These are phyloP conservation scores for Syzygium jambos DNA, from an alignment of 345 rosid species.

Conservation along the genomic window DNA sequence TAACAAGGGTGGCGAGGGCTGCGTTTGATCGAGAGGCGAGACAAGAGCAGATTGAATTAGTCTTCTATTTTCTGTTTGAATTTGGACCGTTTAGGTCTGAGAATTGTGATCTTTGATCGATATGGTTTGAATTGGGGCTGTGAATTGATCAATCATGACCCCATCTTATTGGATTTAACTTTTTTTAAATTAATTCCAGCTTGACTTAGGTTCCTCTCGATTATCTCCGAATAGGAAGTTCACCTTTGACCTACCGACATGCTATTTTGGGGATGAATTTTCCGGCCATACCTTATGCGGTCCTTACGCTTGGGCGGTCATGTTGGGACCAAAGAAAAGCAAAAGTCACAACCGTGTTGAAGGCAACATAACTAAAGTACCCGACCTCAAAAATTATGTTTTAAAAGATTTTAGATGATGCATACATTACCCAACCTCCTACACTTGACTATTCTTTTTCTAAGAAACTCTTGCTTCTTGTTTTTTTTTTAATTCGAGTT, in stretches of 20 bases:
- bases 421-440: neutral
- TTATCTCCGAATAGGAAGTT: no score
- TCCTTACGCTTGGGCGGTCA: no score
- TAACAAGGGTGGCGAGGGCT: neutral
- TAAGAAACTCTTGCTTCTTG: neutral
- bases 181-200: neutral
- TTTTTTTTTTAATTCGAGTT: neutral
- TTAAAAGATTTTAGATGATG: neutral
- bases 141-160: neutral
- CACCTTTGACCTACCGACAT: no score
- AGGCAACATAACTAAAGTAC: no score
- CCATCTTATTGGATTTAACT: neutral
- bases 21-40: neutral
- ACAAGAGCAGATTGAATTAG: neutral
- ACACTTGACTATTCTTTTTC: neutral
- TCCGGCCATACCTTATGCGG: no score
- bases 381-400: no score
- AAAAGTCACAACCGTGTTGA: no score
- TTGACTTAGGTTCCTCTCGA: no score
- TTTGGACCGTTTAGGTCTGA: neutral
- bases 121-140: neutral
- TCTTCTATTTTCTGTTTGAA: neutral
- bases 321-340: no score
- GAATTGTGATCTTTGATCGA: neutral
- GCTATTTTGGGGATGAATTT: no score